A percentile compares a stretch with the other conserved stretches of the same genome.
Conservation (phyloP, 1,139 yeast genomes). For the Hyphopichia fennica region DNA sequence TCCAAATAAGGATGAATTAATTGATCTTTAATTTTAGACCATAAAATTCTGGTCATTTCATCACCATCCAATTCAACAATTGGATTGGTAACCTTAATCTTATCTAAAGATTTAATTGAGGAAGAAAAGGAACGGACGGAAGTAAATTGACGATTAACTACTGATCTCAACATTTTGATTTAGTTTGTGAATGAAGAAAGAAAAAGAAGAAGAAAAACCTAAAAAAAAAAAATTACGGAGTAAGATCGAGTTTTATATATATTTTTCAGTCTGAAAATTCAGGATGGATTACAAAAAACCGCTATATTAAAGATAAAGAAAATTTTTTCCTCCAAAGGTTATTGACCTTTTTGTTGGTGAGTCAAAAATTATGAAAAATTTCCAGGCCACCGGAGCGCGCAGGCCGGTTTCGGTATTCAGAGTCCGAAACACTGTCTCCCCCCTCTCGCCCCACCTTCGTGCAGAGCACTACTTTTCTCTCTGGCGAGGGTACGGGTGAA, state of each 20-base stretch:
- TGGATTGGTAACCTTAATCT: conserved; percentile 69
- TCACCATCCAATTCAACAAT: conserved; percentile 85
- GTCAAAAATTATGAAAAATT: neutral
- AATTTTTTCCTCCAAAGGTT: neutral
- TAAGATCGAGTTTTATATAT: neutral
- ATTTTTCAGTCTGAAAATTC: neutral
- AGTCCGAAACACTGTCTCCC: too few relatives aligned
- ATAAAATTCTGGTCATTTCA: conserved; percentile 83
- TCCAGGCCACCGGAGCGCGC: neutral
- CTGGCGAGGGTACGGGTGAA: too few relatives aligned
- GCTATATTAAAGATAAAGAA: neutral
- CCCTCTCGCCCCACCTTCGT: too few relatives aligned
- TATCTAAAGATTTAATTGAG: conserved; percentile 29
- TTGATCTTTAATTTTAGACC: conserved; percentile 72
- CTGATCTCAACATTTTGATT: conserved; percentile 14
- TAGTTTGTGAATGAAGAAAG: neutral
- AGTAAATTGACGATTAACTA: conserved; percentile 9
- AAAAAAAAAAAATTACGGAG: neutral
- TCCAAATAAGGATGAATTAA: conserved; percentile 71
- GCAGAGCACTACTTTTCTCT: too few relatives aligned
- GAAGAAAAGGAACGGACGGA: conserved; percentile 23
- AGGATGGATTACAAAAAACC: neutral
- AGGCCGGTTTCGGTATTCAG: neutral
- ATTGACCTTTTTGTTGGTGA: neutral
- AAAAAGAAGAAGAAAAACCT: neutral